phyloP scores from a whole-genome alignment of 352 stramenopile species.

The Phytopythium vexans region DNA sequence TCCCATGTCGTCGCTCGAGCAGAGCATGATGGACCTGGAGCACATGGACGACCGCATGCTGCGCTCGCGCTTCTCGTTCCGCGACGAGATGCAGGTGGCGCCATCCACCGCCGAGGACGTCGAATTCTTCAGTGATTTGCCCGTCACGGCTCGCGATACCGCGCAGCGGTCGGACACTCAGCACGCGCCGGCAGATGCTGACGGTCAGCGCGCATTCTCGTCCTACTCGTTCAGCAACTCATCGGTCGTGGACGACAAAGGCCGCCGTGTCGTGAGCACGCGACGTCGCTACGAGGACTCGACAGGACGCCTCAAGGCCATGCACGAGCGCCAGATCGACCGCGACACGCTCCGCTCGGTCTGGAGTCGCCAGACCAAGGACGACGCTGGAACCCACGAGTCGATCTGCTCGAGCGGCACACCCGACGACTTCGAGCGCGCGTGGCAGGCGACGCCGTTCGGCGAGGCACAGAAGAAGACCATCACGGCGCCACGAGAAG shows the following conservation, averaged over 20 bases:
- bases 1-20: slow-evolving; percentile 43
- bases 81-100: slow-evolving; percentile 16
- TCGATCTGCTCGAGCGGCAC: slow-evolving; percentile 27
- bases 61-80: slow-evolving; percentile 15
- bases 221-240: slow-evolving; percentile 48
- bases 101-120: slow-evolving; percentile 29
- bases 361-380: slow-evolving; percentile 23
- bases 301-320: slow-evolving; percentile 38
- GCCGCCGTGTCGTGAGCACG: slow-evolving; percentile 25
- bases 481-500: slow-evolving; percentile 25
- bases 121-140: slow-evolving; percentile 57
- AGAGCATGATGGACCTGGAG: slow-evolving; percentile 42
- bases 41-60: slow-evolving; percentile 29
- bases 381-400: slow-evolving; percentile 35
- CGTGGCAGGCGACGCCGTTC: slow-evolving; percentile 50
- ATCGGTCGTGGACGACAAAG: slow-evolving; percentile 35
- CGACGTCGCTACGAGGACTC: slow-evolving; percentile 45
- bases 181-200: slow-evolving; percentile 1
- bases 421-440: slow-evolving; percentile 45
- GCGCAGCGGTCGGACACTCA: slow-evolving; percentile 7
- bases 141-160: slow-evolving; percentile 11
- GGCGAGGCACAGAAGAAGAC: slow-evolving; percentile 32
- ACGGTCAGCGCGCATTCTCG: slow-evolving; percentile 21
- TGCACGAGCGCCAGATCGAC: slow-evolving; percentile 38
- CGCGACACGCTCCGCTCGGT: slow-evolving; percentile 33